Base-by-base conservation (phyloP, 441 rosid genomes). In the Biscutella laevigata region DNA sequence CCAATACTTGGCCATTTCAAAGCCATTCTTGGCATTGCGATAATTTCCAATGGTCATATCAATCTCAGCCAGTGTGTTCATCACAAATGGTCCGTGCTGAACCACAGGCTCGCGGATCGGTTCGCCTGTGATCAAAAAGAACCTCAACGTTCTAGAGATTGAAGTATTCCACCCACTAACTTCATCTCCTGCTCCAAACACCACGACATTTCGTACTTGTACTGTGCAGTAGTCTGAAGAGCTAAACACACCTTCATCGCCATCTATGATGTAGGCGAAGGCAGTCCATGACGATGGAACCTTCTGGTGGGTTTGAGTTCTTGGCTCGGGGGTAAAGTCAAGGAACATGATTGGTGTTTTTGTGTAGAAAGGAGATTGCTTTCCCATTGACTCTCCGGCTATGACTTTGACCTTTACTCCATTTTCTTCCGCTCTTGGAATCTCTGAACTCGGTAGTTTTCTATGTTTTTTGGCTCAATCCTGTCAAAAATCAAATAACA, bases 311-410 rank as follows among this genome's bases (percentile, higher is more conserved):
- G 57, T 34, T 36, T 78, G 72, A 17, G 91, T 43, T 14, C 73
- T 41, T 1, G 96, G 88, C 43, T 78, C 49, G 7, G 88, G 74
- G 16, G 72, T 78, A 62, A 83, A 85, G 68, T 85, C 98, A 0
- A 85, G 76, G 49, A 61, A 88, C 83, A 88, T 79, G 8, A 87
- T 71, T 3, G 95, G 96, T n/a, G 91, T 85, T 66, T 78, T 67
- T 1, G 98, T 85, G 71, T 81, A 80, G 16, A 78, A 87, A 1
- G 90, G 83, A 7, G 98, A 85, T 15, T 43, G 52, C 0, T 84
- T 68, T 51, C 94, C 95, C 98, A 91, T 88, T 4, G 96, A 79
- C 58, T 88, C 87, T 33, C 96, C 96, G 0, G 98, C 98, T 38
- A 92, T 79, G 19, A 87, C 56, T 47, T 77, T 59, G 4, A 92